Percentiles rank a stretch among this genome's conserved stretches.
Conservation (phyloP, 164 flowering plant species). For the Tinospora cordifolia region DNA sequence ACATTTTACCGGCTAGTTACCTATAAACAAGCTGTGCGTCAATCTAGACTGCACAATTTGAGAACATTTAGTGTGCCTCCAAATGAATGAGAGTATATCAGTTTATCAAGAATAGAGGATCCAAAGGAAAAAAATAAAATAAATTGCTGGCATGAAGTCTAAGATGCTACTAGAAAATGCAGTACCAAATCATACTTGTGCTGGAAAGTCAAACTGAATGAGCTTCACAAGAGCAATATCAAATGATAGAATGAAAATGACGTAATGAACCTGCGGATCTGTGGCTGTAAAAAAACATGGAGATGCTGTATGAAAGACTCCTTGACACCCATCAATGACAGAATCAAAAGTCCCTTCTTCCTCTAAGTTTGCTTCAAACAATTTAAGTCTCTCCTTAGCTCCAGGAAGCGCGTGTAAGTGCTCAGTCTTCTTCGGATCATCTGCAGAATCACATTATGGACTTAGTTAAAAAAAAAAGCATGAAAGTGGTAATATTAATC, state of each 20-base stretch:
- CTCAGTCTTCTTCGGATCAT: constrained; percentile 45
- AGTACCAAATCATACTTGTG: too few relatives aligned
- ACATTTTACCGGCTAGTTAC: too few relatives aligned
- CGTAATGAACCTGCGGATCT: constrained; percentile 31
- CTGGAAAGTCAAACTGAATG: neutral
- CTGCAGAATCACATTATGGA: constrained; percentile 20
- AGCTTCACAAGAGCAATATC: neutral
- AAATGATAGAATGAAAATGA: neutral
- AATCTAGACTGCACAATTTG: too few relatives aligned
- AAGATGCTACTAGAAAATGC: too few relatives aligned
- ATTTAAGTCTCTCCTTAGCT: constrained; percentile 37
- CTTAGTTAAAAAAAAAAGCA: neutral
- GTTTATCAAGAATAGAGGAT: too few relatives aligned
- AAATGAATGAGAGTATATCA: too few relatives aligned
- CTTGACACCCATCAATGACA: constrained; percentile 34
- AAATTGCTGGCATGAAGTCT: too few relatives aligned
- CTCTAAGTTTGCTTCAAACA: constrained; percentile 31
- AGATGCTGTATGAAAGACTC: constrained; percentile 47
- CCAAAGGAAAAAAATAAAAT: too few relatives aligned
- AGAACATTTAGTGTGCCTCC: too few relatives aligned
- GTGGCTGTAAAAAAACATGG: constrained; percentile 26
- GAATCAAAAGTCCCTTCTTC: constrained; percentile 43
- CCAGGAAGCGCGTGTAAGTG: constrained; percentile 51
- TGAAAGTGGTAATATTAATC: neutral
- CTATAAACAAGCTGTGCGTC: too few relatives aligned